These are phyloP conservation scores for Malus hybrid DNA, from an alignment of 331 rosid species.

Conservation along the genomic window DNA sequence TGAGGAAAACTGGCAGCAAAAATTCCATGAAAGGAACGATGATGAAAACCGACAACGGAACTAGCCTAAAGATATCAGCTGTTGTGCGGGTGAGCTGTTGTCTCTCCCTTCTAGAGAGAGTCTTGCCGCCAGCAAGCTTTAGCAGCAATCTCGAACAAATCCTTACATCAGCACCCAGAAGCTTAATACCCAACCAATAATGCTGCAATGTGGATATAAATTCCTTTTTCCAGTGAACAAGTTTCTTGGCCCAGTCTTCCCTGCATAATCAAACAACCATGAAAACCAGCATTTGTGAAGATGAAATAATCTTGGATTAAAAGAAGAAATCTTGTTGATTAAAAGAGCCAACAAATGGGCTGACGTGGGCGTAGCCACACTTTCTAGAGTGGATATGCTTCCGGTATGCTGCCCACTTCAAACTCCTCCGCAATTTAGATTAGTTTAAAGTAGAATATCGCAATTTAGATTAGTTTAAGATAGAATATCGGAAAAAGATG, in stretches of 20 bases:
- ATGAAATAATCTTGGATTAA: neutral
- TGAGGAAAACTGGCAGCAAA: constrained; percentile 75
- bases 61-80: constrained; percentile 86
- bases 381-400: neutral
- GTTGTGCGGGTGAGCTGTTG: constrained; percentile 88
- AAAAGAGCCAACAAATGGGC: neutral
- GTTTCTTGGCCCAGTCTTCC: constrained; percentile 91
- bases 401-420: neutral
- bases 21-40: constrained; percentile 93
- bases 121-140: constrained; percentile 91
- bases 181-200: constrained; percentile 91
- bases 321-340: neutral
- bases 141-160: constrained; percentile 71
- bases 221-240: constrained; percentile 72
- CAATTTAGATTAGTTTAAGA: no score
- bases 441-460: no score
- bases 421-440: neutral
- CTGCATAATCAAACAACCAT: constrained; percentile 30
- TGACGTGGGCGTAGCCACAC: neutral
- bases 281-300: neutral
- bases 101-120: constrained; percentile 84
- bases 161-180: constrained; percentile 72
- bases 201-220: constrained; percentile 70
- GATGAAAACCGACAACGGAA: constrained; percentile 79
- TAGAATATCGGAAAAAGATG: no score